Base-by-base conservation (phyloP, 805 yeast genomes). In the Yamadazyma sp. region DNA sequence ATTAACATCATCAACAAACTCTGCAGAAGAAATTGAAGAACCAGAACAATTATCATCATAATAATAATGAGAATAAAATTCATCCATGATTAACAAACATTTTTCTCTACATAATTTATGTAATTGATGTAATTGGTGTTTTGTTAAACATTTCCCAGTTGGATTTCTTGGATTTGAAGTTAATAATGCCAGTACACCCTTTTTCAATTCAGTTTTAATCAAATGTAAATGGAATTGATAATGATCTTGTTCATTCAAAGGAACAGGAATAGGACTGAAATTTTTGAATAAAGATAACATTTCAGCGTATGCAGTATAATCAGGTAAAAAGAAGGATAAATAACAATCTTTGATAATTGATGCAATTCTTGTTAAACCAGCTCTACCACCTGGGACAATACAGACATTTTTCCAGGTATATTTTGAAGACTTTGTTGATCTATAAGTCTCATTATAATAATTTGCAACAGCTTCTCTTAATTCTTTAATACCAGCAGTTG, bases 121-220 rank as follows among this genome's bases (percentile, higher is more conserved):
- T 37, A 76, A 60, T 31, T 69, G 60, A 23, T 57, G 45, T 45
- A 76, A 60, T 48, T 76, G 78, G 8, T 52, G 53, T 12, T 63
- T 65, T 4, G 74, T 54, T 65, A 76, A 66, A 32, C 75, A 65
- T 47, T 58, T 69, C 23, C 82, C 82, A 1, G 82, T 76, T 19
- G 82, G 82, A 53, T 76, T 76, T 56, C 82, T 62, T 19, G 82
- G 82, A 50, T 76, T 76, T 3, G 81, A 76, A 0, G 81, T 76
- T 32, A 75, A 55, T 21, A 75, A 53, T 3, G 82, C 82, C 38
- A 75, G 65, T 5, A 76, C 81, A 25, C 82, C 82, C 46, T 82
- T 61, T 33, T 57, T 58, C 53, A 76, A 57, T 50, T 76, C 82
- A 41, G 68, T 62, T 42, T 66, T 69, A 35, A 76, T 68, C 38